These are phyloP conservation scores for Echites panduratus DNA, from an alignment of 257 asterid genomes.

Conservation along the genomic window DNA sequence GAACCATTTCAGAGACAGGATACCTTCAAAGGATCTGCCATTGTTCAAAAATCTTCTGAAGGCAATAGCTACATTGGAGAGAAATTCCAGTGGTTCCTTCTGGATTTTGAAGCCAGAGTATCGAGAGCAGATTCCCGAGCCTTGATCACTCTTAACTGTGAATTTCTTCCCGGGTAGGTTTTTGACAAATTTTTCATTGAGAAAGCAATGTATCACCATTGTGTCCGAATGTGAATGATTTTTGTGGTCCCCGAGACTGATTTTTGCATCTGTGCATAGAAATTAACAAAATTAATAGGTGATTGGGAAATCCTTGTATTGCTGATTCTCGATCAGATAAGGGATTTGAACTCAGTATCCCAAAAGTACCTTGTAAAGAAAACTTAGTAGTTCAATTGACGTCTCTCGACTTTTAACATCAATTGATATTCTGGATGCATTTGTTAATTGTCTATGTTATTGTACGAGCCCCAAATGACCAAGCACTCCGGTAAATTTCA, in stretches of 20 bases:
- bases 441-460: too few relatives aligned
- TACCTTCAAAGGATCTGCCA: slow-evolving; percentile 79
- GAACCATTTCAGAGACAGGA: slow-evolving; percentile 61
- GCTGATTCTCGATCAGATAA: background rate
- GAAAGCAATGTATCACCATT: background rate
- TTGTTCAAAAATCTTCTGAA: slow-evolving; percentile 80
- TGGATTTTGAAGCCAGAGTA: slow-evolving; percentile 84
- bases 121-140: slow-evolving; percentile 28
- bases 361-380: background rate
- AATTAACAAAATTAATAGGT: background rate
- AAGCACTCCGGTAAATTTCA: too few relatives aligned
- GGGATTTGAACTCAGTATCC: background rate
- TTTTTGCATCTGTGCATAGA: background rate
- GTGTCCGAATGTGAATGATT: too few relatives aligned
- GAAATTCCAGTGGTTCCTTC: slow-evolving; percentile 47
- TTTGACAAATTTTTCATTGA: background rate
- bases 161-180: background rate
- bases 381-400: background rate
- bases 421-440: background rate
- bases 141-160: background rate
- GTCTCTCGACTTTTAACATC: background rate
- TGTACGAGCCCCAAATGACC: too few relatives aligned
- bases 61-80: slow-evolving; percentile 85
- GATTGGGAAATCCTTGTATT: background rate
- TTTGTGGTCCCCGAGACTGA: background rate